phyloP scores from a whole-genome alignment of 192 early-diverging fungal genomes.

The Linderina pennispora region DNA sequence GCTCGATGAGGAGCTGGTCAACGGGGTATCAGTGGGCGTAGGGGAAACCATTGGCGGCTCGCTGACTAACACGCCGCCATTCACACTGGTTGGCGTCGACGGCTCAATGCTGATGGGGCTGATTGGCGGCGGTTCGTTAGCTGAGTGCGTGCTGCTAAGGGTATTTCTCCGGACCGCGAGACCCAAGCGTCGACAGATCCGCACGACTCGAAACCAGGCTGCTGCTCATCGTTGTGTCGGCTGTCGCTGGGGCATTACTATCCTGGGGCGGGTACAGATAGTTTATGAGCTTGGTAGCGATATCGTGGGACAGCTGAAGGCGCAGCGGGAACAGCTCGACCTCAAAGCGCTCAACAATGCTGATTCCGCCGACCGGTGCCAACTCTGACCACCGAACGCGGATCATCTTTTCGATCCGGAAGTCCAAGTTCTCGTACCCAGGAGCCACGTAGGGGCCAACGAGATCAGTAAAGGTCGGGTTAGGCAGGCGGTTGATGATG shows the following conservation, averaged over 20 bases:
- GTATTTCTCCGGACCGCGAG: too few relatives aligned
- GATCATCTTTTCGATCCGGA: conserved; percentile 81
- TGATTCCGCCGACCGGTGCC: conserved; percentile 87
- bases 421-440: conserved; percentile 54
- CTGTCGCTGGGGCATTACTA: too few relatives aligned
- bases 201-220: background rate
- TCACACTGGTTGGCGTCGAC: too few relatives aligned
- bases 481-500: conserved; percentile 58
- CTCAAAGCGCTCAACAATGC: conserved; percentile 87
- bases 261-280: conserved; percentile 73
- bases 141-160: too few relatives aligned
- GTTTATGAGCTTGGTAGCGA: conserved; percentile 70
- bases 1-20: too few relatives aligned
- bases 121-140: too few relatives aligned
- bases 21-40: too few relatives aligned
- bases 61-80: too few relatives aligned
- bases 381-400: conserved; percentile 71
- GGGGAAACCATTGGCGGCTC: too few relatives aligned
- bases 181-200: background rate
- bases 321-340: conserved; percentile 77
- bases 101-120: too few relatives aligned
- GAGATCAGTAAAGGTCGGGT: conserved; percentile 55
- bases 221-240: background rate
- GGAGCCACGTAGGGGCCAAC: conserved; percentile 54
- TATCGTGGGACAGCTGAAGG: conserved; percentile 80